Percentiles rank a stretch among this genome's conserved stretches.
phyloP scores from a whole-genome alignment of 139 green algal species.

The Auxenochlorella pyrenoidosa region DNA sequence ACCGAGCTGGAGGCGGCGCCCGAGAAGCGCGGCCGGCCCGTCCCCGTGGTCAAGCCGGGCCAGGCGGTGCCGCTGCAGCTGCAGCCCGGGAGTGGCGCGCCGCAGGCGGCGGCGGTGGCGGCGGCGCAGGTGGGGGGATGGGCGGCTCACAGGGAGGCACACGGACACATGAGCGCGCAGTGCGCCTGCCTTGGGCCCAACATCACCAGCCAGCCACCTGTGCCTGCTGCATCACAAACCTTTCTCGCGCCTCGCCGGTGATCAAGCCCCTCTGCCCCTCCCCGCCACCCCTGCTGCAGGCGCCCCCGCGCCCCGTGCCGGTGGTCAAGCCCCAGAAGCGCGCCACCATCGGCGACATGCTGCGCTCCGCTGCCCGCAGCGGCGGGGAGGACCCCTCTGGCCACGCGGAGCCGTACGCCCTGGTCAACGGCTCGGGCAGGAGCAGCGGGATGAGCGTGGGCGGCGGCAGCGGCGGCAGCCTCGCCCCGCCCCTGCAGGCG shows the following conservation, averaged over 20 bases:
- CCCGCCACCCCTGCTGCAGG: too few species aligned
- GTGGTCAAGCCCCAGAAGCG: slow-evolving; percentile 41
- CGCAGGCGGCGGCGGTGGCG: neutral
- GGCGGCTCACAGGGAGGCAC: too few species aligned
- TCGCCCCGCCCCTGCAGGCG: neutral
- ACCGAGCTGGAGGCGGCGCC: slow-evolving; percentile 36
- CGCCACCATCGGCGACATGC: slow-evolving; percentile 31
- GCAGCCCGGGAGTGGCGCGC: neutral
- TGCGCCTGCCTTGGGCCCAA: too few species aligned
- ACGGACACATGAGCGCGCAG: too few species aligned
- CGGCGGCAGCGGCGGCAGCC: neutral
- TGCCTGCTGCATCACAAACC: too few species aligned
- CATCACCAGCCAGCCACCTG: too few species aligned
- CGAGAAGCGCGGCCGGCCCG: slow-evolving; percentile 4
- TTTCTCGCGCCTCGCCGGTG: too few species aligned
- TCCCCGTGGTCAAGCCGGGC: slow-evolving; percentile 26
- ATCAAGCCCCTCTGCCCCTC: too few species aligned
- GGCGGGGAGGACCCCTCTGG: neutral
- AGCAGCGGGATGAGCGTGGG: neutral
- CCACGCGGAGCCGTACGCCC: neutral
- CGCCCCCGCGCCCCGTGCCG: slow-evolving; percentile 25
- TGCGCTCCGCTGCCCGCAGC: neutral
- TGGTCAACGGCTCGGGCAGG: neutral
- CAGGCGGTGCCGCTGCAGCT: neutral
- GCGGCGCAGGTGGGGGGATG: neutral